Evolutionary conservation across 495 filamentous ascomycete genomes (phyloP).

Genomic region (Lasiosphaeria miniovina): DNA sequence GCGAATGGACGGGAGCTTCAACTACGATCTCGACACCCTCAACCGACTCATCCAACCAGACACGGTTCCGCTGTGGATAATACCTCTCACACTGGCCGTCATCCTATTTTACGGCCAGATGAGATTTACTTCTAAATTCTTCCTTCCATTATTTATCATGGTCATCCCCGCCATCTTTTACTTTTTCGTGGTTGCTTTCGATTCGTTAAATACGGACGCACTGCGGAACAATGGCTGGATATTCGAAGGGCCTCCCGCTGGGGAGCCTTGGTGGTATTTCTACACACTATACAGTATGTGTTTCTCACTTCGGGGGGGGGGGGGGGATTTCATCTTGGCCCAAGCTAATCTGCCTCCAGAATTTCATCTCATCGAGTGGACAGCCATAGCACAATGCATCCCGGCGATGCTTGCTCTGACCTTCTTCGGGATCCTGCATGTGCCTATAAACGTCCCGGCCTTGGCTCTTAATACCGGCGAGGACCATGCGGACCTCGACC

Average conservation of each 20-base stretch:
- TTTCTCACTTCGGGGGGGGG: background rate
- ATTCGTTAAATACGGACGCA: slow-evolving; percentile 56
- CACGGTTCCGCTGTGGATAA: slow-evolving; percentile 77
- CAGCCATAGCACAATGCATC: slow-evolving; percentile 71
- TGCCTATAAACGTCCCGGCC: slow-evolving; percentile 95
- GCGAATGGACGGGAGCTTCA: slow-evolving; percentile 75
- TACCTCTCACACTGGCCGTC: slow-evolving; percentile 73
- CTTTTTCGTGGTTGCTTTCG: slow-evolving; percentile 64
- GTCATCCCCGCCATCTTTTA: slow-evolving; percentile 79
- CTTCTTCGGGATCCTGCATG: slow-evolving; percentile 95
- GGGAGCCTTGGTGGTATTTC: slow-evolving; percentile 94
- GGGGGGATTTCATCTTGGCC: slow-evolving; percentile 14
- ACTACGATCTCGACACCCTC: slow-evolving; percentile 73
- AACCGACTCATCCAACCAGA: slow-evolving; percentile 65
- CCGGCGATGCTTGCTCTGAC: slow-evolving; percentile 97
- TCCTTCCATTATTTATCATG: slow-evolving; percentile 85
- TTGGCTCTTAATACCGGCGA: slow-evolving; percentile 84
- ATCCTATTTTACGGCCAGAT: slow-evolving; percentile 71
- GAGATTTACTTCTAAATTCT: slow-evolving; percentile 71
- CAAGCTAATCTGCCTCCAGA: slow-evolving; percentile 47
- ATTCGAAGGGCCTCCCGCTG: slow-evolving; percentile 77
- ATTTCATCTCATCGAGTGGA: slow-evolving; percentile 56
- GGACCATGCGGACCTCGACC: slow-evolving; percentile 85
- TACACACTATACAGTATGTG: slow-evolving; percentile 85
- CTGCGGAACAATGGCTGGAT: slow-evolving; percentile 80